Evolutionary conservation across 169 alveolate genomes (phyloP), one percentile per base, ranked within the genome.

Genomic region (Toxoplasma gondii): DNA sequence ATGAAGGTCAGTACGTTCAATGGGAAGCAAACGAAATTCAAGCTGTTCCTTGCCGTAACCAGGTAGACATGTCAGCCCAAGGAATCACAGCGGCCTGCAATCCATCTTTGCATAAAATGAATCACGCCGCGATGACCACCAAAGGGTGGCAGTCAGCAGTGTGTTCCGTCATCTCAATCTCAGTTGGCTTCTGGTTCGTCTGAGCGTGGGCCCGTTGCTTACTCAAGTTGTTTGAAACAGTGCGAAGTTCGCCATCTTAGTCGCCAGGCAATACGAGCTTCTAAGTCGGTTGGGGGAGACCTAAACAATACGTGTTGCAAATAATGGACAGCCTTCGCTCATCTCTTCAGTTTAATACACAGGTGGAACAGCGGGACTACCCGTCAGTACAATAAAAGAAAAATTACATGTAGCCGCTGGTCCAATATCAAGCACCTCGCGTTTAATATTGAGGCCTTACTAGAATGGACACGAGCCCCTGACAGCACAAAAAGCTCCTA

Each of bases 31-130:
- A 88, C 27, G 94, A 93, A 70, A 78, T 83, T 39, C 44, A 82
- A 22, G 90, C 90, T 34, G 95, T 93, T 9, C 86, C 93, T 27
- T 93, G 95, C 81, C 88, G 94, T 29, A 93, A 93, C 58, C 95
- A 93, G 41, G 94, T 93, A 34, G 95, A 93, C 49, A 54, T 78
- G 80, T 93, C 95, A 4, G 45, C 93, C 9, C 94, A 93, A 53
- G 84, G 84, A 29, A 83, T 88, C 74, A 78, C 83, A 31, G 81
- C 96, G 0, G 80, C 78, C 38, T 94, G 95, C 90, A 84, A 92
- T 45, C 91, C 94, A 0, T 2, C 10, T 24, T 45, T 70, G 38
- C 94, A 91, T 78, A 70, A 91, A 44, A 74, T 91, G 54, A 91
- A 91, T 39, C 54, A 27, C 74, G n/a, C 74, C 74, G 34, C 22